A percentile compares a stretch with the other conserved stretches of the same genome.
Evolutionary conservation across 2,329 filamentous ascomycete genomes (phyloP).

Genomic region (Huntiella decipiens): DNA sequence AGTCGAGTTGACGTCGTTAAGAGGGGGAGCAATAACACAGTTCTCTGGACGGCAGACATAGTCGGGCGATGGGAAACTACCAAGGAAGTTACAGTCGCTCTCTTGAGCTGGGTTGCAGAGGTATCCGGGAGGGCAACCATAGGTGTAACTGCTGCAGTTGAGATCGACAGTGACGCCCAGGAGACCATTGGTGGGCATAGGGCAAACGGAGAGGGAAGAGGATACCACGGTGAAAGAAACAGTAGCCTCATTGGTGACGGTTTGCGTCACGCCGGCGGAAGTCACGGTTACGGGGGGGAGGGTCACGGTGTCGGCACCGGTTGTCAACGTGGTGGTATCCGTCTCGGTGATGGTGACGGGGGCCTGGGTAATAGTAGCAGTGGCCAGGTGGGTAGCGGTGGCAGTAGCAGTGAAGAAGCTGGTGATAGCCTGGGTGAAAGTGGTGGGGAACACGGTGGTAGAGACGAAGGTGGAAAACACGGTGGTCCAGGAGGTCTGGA

Average conservation of each 20-base stretch:
- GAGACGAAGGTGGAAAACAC: slow-evolving; percentile 14
- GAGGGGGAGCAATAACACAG: slow-evolving; percentile 22
- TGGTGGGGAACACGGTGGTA: slow-evolving; percentile 8
- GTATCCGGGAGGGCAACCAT: slow-evolving; percentile 33
- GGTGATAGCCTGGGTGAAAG: slow-evolving; percentile 10
- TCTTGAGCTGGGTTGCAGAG: slow-evolving; percentile 34
- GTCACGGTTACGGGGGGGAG: slow-evolving; percentile 10
- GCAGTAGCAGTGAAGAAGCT: slow-evolving; percentile 5
- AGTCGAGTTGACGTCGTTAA: slow-evolving; percentile 13
- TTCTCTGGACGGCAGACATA: slow-evolving; percentile 27
- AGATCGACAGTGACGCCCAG: slow-evolving; percentile 17
- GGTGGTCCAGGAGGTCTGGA: slow-evolving; percentile 11
- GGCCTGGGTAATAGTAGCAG: slow-evolving; percentile 13
- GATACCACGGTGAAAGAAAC: slow-evolving; percentile 16
- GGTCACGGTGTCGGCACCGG: slow-evolving; percentile 11
- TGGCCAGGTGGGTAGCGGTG: slow-evolving; percentile 7
- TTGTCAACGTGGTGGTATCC: slow-evolving; percentile 17
- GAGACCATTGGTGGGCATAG: slow-evolving; percentile 21
- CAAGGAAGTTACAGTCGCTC: slow-evolving; percentile 31
- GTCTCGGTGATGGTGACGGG: slow-evolving; percentile 11
- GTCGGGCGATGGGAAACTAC: slow-evolving; percentile 24
- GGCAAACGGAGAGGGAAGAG: slow-evolving; percentile 13
- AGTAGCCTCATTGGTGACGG: slow-evolving; percentile 16
- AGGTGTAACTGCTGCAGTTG: slow-evolving; percentile 25
- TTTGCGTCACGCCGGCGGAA: slow-evolving; percentile 16